Percentiles rank a stretch among this genome's conserved stretches.
These are phyloP conservation scores for Starmera pachycereana DNA, from an alignment of 805 yeast species.

Conservation along the genomic window DNA sequence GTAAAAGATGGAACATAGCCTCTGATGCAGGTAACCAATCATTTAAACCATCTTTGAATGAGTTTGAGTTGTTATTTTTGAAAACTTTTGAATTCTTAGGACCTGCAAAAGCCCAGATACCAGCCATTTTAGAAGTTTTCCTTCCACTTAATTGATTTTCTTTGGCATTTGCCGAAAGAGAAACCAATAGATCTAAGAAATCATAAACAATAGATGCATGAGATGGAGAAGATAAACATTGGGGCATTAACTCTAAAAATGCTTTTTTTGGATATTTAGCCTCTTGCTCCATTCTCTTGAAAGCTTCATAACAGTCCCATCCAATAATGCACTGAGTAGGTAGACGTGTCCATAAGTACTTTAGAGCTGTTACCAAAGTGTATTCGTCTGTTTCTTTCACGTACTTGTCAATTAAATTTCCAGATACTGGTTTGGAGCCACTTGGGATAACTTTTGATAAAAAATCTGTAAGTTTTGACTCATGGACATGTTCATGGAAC, in stretches of 20 bases:
- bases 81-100: slow-evolving; percentile 14
- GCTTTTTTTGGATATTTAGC: slow-evolving; percentile 62
- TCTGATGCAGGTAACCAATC: slow-evolving; percentile 77
- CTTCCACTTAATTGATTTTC: slow-evolving; percentile 72
- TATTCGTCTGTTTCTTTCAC: slow-evolving; percentile 51
- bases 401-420: slow-evolving; percentile 31
- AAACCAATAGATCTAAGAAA: slow-evolving; percentile 70
- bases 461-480: slow-evolving; percentile 46
- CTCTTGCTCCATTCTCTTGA: slow-evolving; percentile 52
- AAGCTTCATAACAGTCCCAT: slow-evolving; percentile 73
- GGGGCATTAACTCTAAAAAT: slow-evolving; percentile 75
- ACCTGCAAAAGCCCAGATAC: slow-evolving; percentile 77
- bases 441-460: slow-evolving; percentile 48
- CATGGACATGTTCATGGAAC: slow-evolving; percentile 60
- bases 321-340: slow-evolving; percentile 76
- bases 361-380: slow-evolving; percentile 63
- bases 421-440: slow-evolving; percentile 37
- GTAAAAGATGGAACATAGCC: slow-evolving; percentile 72
- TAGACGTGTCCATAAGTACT: slow-evolving; percentile 80
- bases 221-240: slow-evolving; percentile 70
- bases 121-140: slow-evolving; percentile 72
- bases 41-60: slow-evolving; percentile 60
- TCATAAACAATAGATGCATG: slow-evolving; percentile 88
- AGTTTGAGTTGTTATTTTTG: slow-evolving; percentile 18
- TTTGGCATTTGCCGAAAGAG: slow-evolving; percentile 70